Evolutionary conservation across 164 flowering plant species (phyloP).

Genomic region (Hamamelis virginiana): DNA sequence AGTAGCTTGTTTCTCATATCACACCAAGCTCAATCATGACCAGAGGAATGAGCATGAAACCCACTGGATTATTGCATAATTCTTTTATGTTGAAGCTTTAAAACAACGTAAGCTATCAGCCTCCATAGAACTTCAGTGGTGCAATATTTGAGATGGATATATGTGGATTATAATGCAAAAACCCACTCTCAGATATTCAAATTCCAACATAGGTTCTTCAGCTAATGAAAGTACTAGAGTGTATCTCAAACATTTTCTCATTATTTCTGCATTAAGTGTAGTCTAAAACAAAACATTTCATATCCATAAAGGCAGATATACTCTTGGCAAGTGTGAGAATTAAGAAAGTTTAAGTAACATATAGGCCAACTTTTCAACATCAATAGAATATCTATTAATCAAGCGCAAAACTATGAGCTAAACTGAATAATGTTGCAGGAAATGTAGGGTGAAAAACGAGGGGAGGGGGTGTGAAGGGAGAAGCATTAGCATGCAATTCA

Average conservation of each 20-base stretch:
- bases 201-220: neutral
- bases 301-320: neutral
- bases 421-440: neutral
- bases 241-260: neutral
- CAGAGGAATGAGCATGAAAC: too few relatives aligned
- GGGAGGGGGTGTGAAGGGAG: neutral
- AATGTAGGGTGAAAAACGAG: too few relatives aligned
- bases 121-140: neutral
- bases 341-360: neutral
- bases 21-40: too few relatives aligned
- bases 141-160: neutral
- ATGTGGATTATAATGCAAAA: neutral
- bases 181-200: neutral
- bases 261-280: neutral
- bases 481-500: neutral
- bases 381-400: neutral
- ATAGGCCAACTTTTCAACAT: neutral
- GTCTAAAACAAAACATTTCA: neutral
- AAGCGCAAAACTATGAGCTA: neutral
- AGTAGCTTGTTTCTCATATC: too few relatives aligned
- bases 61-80: too few relatives aligned
- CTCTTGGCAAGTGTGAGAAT: neutral
- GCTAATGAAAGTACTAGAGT: too few relatives aligned
- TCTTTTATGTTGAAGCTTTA: too few relatives aligned
- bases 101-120: too few relatives aligned